phyloP scores from a whole-genome alignment of 768 basidiomycete genomes.

The Pleurotus tuber-regium region DNA sequence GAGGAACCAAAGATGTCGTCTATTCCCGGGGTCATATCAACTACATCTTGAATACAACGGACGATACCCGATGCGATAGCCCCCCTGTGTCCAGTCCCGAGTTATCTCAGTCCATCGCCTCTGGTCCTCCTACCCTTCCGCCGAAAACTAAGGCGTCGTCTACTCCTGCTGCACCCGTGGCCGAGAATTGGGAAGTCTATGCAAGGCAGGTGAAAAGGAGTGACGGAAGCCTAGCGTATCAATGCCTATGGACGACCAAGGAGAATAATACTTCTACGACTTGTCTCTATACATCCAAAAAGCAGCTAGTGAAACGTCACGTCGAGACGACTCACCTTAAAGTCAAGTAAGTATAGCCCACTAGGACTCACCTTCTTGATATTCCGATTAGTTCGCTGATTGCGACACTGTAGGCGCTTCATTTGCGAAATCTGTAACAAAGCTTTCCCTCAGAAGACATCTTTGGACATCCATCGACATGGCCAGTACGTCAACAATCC shows the following conservation, averaged over 20 bases:
- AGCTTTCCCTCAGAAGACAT: constrained; percentile 58
- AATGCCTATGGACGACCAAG: constrained; percentile 28
- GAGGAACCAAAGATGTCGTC: constrained; percentile 7
- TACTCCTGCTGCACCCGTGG: not conserved
- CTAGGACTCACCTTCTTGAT: not conserved
- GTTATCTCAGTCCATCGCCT: not conserved
- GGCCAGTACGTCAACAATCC: constrained; percentile 36
- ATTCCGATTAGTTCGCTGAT: constrained; percentile 3
- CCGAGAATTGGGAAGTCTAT: constrained; percentile 21
- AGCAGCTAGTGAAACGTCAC: constrained; percentile 69
- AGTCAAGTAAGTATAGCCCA: constrained; percentile 44
- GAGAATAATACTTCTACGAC: constrained; percentile 14
- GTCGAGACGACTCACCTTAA: constrained; percentile 61
- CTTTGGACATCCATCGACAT: constrained; percentile 54
- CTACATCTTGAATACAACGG: constrained; percentile 7
- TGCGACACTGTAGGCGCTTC: constrained; percentile 39
- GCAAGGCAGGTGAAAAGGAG: constrained; percentile 15
- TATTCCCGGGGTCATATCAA: constrained; percentile 10
- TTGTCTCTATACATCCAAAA: constrained; percentile 49
- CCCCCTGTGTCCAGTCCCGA: not conserved
- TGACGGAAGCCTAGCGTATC: constrained; percentile 19
- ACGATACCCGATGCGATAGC: not conserved
- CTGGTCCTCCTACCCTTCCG: not conserved
- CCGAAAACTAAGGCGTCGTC: not conserved
- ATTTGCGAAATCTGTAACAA: constrained; percentile 50